Conservation (phyloP, 495 filamentous ascomycete species). For the Xylaria castorea region DNA sequence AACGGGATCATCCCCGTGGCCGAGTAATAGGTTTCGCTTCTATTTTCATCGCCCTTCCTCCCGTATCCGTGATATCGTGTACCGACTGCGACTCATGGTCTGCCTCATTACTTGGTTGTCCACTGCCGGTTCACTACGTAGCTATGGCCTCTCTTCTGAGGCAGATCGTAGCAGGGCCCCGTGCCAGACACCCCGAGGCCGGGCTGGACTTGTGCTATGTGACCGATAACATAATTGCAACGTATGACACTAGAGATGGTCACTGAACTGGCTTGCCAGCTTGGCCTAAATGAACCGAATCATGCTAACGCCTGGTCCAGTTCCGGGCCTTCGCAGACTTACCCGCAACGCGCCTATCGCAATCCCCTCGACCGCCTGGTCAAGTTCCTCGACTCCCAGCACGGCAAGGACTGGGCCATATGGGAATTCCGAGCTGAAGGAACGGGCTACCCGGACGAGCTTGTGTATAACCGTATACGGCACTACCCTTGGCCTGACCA, state of each 20-base stretch:
- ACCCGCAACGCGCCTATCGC: conserved; percentile 88
- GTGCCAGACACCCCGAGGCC: conserved; percentile 81
- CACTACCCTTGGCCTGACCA: conserved; percentile 98
- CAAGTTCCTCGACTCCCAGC: conserved; percentile 82
- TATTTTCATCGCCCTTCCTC: not conserved
- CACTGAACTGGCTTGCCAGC: not conserved
- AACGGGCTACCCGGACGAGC: conserved; percentile 89
- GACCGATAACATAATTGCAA: conserved; percentile 73
- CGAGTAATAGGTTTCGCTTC: not conserved
- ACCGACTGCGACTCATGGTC: not conserved
- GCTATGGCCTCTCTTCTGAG: conserved; percentile 61
- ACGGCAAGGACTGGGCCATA: conserved; percentile 84
- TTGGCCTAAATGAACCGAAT: not conserved
- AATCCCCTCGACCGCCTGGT: conserved; percentile 88
- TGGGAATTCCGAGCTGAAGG: conserved; percentile 98
- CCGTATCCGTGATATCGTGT: not conserved
- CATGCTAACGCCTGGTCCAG: conserved; percentile 11
- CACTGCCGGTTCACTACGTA: not conserved
- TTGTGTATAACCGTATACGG: conserved; percentile 80
- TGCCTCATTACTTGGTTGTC: not conserved
- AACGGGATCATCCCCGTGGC: not conserved
- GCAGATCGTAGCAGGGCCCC: conserved; percentile 74
- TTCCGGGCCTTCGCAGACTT: conserved; percentile 86
- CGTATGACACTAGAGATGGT: conserved; percentile 45
- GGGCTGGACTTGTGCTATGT: conserved; percentile 96